These are phyloP conservation scores for Ceratocystis harringtonii DNA, from an alignment of 2,329 filamentous ascomycete species.

Conservation along the genomic window DNA sequence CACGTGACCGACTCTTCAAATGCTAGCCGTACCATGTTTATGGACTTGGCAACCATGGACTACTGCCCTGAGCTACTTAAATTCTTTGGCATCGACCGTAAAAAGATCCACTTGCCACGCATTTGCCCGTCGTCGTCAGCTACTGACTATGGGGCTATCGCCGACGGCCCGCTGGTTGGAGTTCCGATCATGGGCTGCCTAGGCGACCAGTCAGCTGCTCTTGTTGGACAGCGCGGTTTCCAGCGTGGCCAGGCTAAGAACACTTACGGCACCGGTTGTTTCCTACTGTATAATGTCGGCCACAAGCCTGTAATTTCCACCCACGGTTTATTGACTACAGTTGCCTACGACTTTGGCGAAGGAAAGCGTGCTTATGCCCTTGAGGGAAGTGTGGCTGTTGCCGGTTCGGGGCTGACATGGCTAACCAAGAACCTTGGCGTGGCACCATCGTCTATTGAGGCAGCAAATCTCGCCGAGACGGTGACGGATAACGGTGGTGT, in stretches of 20 bases:
- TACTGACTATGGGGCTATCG: constrained; percentile 54
- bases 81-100: constrained; percentile 59
- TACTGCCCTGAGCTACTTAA: constrained; percentile 64
- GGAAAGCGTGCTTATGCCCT: constrained; percentile 54
- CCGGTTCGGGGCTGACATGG: constrained; percentile 67
- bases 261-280: constrained; percentile 82
- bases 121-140: constrained; percentile 70
- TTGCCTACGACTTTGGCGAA: constrained; percentile 66
- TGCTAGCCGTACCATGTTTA: constrained; percentile 85
- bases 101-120: constrained; percentile 61
- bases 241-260: constrained; percentile 72
- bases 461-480: constrained; percentile 36
- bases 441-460: constrained; percentile 35
- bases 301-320: constrained; percentile 71
- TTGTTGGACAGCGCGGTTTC: constrained; percentile 79
- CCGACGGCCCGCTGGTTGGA: constrained; percentile 50
- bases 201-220: constrained; percentile 72
- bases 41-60: constrained; percentile 66
- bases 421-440: constrained; percentile 49
- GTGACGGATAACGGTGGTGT: constrained; percentile 65
- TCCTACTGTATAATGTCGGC: constrained; percentile 79
- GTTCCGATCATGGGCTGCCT: constrained; percentile 67
- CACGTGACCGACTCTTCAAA: constrained; percentile 80
- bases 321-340: constrained; percentile 69
- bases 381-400: constrained; percentile 72